A percentile compares a stretch with the other conserved stretches of the same genome.
Evolutionary conservation across 352 stramenopile species (phyloP).

Genomic region (Achlya hypogyna): DNA sequence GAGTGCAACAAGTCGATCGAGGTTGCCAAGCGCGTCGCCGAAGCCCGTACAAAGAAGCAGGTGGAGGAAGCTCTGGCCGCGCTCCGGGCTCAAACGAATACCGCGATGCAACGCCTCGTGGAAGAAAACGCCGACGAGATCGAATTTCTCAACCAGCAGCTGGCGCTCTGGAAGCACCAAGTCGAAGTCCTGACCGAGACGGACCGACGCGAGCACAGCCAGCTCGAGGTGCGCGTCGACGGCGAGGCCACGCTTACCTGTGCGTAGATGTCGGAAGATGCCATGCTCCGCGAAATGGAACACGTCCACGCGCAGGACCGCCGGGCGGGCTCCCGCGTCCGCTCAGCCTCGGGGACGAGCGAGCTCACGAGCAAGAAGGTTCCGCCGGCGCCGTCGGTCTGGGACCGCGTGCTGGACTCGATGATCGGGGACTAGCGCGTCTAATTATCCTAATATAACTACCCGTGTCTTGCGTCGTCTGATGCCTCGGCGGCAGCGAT

Average conservation of each 20-base stretch:
- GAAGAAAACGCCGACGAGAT: conserved; percentile 78
- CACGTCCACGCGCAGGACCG: conserved; percentile 2
- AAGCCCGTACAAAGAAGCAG: conserved; percentile 44
- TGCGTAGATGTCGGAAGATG: not conserved
- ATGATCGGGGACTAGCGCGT: not conserved
- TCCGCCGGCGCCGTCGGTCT: not conserved
- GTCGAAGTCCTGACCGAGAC: conserved; percentile 76
- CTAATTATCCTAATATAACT: not conserved
- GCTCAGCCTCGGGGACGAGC: not conserved
- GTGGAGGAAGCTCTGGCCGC: conserved; percentile 40
- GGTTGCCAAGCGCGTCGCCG: conserved; percentile 42
- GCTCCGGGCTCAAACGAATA: conserved; percentile 52
- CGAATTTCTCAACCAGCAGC: conserved; percentile 69
- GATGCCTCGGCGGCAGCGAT: not conserved
- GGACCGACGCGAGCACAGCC: conserved; percentile 63
- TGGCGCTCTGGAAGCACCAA: conserved; percentile 74
- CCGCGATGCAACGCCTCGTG: conserved; percentile 67
- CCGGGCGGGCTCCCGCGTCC: conserved; percentile 5
- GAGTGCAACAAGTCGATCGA: conserved; percentile 74
- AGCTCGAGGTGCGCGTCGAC: no score
- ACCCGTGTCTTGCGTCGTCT: not conserved
- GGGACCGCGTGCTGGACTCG: conserved; percentile 7
- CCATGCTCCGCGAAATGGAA: not conserved
- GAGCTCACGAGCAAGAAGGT: not conserved
- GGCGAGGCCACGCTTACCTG: no score